phyloP scores from a whole-genome alignment of 208 protist genomes.

The Crithidia acanthocephali region DNA sequence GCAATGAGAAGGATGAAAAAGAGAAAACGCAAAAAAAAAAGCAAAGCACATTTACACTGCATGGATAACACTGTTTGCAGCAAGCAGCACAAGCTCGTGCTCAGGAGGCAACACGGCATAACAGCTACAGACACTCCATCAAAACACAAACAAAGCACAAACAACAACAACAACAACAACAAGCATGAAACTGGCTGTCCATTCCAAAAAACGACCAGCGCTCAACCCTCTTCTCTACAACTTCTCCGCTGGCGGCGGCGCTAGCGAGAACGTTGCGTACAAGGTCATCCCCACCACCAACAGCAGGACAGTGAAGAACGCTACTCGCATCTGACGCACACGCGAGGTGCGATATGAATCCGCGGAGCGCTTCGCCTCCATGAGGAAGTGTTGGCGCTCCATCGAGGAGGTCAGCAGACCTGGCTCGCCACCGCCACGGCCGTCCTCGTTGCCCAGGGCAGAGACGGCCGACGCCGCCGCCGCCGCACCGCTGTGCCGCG shows the following conservation, averaged over 20 bases:
- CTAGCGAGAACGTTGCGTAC: conserved; percentile 13
- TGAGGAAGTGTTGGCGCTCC: conserved; percentile 16
- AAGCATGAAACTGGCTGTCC: too few relatives aligned
- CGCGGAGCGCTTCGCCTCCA: conserved; percentile 30
- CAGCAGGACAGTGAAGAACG: conserved; percentile 13
- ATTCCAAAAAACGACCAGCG: too few relatives aligned
- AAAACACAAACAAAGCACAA: neutral
- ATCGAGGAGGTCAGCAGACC: neutral
- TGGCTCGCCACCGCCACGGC: neutral
- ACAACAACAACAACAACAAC: too few relatives aligned
- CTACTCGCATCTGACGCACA: conserved; percentile 11
- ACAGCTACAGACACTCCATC: too few relatives aligned
- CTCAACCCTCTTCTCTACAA: neutral
- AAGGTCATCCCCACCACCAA: conserved; percentile 22
- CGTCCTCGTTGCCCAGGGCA: neutral
- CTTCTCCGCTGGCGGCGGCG: neutral
- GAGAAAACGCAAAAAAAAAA: neutral
- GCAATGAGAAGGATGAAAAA: conserved; percentile 13
- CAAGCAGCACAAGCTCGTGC: too few relatives aligned
- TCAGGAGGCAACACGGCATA: too few relatives aligned
- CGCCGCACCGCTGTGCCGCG: neutral
- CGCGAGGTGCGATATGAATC: conserved; percentile 17
- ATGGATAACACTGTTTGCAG: too few relatives aligned
- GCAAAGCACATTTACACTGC: neutral
- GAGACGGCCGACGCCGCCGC: conserved; percentile 2